Conservation (phyloP, 2,329 filamentous ascomycete species). For the Ceratocystis destructans region DNA sequence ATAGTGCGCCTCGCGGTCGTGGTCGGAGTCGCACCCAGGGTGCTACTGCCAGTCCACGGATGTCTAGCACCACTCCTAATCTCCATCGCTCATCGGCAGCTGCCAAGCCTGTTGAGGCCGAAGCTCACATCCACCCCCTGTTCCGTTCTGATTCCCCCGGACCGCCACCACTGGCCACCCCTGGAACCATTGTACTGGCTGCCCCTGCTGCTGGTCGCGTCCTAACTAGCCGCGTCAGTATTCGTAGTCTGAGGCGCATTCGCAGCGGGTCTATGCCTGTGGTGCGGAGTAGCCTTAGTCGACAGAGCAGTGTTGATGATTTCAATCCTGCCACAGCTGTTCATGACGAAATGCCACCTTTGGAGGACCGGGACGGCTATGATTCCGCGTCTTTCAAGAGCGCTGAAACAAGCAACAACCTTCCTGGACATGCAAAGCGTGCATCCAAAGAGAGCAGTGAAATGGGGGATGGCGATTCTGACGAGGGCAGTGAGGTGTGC, state of each 20-base stretch:
- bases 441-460: slow-evolving; percentile 21
- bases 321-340: slow-evolving; percentile 23
- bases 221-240: slow-evolving; percentile 35
- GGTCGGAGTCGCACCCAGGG: slow-evolving; percentile 18
- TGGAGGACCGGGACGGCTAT: slow-evolving; percentile 3
- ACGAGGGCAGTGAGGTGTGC: slow-evolving; percentile 13
- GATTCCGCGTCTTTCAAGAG: slow-evolving; percentile 7
- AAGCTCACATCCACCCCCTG: slow-evolving; percentile 63
- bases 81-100: slow-evolving; percentile 12
- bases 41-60: slow-evolving; percentile 4
- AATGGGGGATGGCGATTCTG: slow-evolving; percentile 12
- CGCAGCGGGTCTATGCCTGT: slow-evolving; percentile 42
- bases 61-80: not conserved
- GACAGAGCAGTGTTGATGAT: slow-evolving; percentile 38
- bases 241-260: slow-evolving; percentile 39
- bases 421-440: slow-evolving; percentile 19
- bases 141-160: slow-evolving; percentile 60
- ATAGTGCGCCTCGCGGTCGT: slow-evolving; percentile 10
- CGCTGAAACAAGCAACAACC: slow-evolving; percentile 20
- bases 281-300: slow-evolving; percentile 35
- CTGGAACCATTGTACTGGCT: slow-evolving; percentile 57
- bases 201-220: slow-evolving; percentile 47
- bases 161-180: slow-evolving; percentile 51
- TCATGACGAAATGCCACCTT: not conserved
- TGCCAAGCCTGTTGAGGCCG: slow-evolving; percentile 37